Base-by-base conservation (phyloP, 169 alveolate species). In the Plasmodium billcollinsi region DNA sequence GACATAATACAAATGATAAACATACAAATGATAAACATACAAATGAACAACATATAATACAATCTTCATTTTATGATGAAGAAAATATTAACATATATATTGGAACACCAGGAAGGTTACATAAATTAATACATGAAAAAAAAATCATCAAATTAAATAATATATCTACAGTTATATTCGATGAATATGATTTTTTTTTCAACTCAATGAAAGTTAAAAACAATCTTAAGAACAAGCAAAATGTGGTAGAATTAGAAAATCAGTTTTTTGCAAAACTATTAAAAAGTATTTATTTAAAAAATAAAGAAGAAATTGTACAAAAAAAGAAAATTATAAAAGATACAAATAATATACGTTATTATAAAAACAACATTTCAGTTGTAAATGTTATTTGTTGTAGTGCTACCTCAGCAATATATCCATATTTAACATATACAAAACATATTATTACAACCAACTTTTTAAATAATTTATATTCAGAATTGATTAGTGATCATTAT, bases 331-430 rank as follows among this genome's bases (percentile, higher is more conserved):
- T 39, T 29, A 52, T 12, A 52, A 52, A 15, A n/a, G 62, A 52
- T n/a, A 3, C 24, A 73, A 61, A 45, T 9, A 61, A 78, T 20
- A 8, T n/a, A 18, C 24, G 21, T 3, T 50, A 58, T 15, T 21
- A 29, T n/a, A 33, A 58, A 52, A 43, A 24, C 1, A 69, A 3
- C 6, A 15, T n/a, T 2, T 78, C 89, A 66, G 20, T 12, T 61
- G 47, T 76, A 2, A 78, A 78, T 18, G 89, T 78, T n/a, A 78
- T 78, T 9, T 78, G 89, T 59, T 78, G 89, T 47, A 78, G 89
- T 20, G 89, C 89, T 5, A 78, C 89, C 0, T 24, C 89, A 0
- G 73, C 89, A 6, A 69, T 78, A 24, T 78, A 78, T 20, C 49
- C 78, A 0, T 78, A 65, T 15, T 56, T 78, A 2, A 49, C 59